Base-by-base conservation (phyloP, 257 asterid species). In the Solanum piurae region DNA sequence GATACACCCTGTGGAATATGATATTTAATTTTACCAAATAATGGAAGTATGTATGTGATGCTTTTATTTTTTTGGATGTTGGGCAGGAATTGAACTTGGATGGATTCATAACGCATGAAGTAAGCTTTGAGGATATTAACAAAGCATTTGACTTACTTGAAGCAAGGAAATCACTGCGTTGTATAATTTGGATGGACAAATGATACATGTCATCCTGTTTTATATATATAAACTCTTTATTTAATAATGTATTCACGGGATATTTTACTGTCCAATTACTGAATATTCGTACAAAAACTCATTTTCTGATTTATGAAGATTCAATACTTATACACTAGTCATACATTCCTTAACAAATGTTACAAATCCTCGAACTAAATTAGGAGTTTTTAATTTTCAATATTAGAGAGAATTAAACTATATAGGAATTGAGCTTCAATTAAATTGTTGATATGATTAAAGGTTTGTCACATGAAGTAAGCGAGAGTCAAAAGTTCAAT, bases 181-280 rank as follows among this genome's bases (percentile, higher is more conserved):
- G 93, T 90, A 88, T 89, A 86, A 89, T 92, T 49, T 89, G 94
- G 93, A 88, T 92, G 92, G 86, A 88, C 42, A 84, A 77, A 36
- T 87, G 25, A 58, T 58, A 58, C 4, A 20, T 20, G 23, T 2
- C n/a, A 55, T 55, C n/a, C 62, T 55, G n/a, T 55, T 2, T 55
- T 55, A 55, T 14, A 49, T 6, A 52, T 52, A 55, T 6, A 55
- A 55, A 55, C 25, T 52, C 10, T 52, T 52, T 7, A 52, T 52
- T 55, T 55, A 55, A 55, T 55, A 55, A 55, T 55, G 64, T 20
- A 55, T 20, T 20, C 25, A 20, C 20, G 66, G 66, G 66, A 58
- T 55, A 55, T 55, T 55, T 3, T 55, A 55, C 66, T 3, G 25
- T 7, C 2, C 66, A 58, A 58, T 58, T 58, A 58, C 25, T 58